These are phyloP conservation scores for Aspergillus fumigatus DNA, from an alignment of 2,329 filamentous ascomycete genomes.

Conservation along the genomic window DNA sequence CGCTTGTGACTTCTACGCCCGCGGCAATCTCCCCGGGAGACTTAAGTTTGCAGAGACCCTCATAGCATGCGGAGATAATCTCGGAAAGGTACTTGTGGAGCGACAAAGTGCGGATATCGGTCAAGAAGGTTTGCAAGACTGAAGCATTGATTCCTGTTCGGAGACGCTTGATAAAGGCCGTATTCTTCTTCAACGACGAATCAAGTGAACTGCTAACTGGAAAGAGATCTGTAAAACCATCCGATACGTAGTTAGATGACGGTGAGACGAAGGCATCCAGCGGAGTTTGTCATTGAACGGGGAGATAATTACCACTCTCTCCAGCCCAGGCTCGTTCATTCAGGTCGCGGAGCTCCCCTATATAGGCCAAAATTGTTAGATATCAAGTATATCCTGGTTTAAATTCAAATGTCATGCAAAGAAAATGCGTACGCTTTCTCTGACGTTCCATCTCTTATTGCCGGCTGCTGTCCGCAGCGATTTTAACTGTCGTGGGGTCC, in stretches of 20 bases:
- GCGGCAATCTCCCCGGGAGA: constrained; percentile 86
- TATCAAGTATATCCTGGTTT: background rate
- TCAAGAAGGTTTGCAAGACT: constrained; percentile 75
- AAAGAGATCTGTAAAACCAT: constrained; percentile 62
- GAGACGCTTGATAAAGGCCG: constrained; percentile 93
- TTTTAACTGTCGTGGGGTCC: constrained; percentile 32
- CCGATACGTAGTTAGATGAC: constrained; percentile 17
- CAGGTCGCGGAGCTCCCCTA: constrained; percentile 84
- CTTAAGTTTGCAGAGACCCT: constrained; percentile 88
- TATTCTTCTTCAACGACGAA: constrained; percentile 96
- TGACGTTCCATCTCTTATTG: constrained; percentile 44
- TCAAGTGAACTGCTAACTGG: constrained; percentile 75
- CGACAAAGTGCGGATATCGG: constrained; percentile 85
- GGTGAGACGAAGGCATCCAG: constrained; percentile 1
- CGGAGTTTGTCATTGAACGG: background rate
- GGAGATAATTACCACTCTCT: constrained; percentile 62
- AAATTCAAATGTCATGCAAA: background rate
- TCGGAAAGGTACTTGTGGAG: constrained; percentile 96
- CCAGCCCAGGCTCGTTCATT: constrained; percentile 87
- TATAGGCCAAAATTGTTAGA: constrained; percentile 3
- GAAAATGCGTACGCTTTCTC: constrained; percentile 42
- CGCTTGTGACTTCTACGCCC: constrained; percentile 87
- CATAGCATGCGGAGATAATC: constrained; percentile 92
- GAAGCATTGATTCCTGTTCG: constrained; percentile 81
- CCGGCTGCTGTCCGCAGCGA: constrained; percentile 13